Conservation (phyloP, 192 early-diverging fungal genomes). For the Pecoramyces ruminantium region DNA sequence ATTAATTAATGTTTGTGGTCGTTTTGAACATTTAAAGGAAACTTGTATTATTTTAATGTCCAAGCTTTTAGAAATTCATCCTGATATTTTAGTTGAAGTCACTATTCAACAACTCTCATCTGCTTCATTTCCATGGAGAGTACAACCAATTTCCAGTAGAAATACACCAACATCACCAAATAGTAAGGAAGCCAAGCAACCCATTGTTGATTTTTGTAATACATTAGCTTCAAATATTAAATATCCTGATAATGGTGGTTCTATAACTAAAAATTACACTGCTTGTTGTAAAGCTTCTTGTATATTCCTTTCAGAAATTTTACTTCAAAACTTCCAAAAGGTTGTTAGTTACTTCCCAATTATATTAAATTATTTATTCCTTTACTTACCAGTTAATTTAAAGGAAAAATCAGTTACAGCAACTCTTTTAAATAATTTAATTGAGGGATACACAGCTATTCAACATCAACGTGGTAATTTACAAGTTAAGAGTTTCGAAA, state of each 20-base stretch:
- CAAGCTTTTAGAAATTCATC: constrained; percentile 7
- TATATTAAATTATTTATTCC: constrained; percentile 19
- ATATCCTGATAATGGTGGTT: constrained; percentile 17
- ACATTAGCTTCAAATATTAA: constrained; percentile 5
- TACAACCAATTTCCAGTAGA: background rate
- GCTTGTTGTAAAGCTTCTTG: constrained; percentile 6
- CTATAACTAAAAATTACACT: constrained; percentile 10
- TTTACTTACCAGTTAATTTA: constrained; percentile 12
- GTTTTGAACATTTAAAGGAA: constrained; percentile 8
- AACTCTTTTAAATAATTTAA: constrained; percentile 8
- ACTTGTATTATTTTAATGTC: constrained; percentile 5
- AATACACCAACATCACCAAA: background rate
- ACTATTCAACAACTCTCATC: constrained; percentile 10
- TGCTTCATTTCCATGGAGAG: constrained; percentile 15
- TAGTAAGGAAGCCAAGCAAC: background rate
- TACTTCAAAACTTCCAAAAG: constrained; percentile 15
- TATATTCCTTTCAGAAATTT: constrained; percentile 13
- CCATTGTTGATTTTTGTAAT: background rate
- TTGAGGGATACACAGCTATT: constrained; percentile 14
- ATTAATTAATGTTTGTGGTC: constrained; percentile 15
- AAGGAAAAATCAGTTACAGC: constrained; percentile 9
- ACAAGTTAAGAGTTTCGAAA: background rate
- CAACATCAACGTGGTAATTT: constrained; percentile 3
- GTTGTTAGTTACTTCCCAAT: constrained; percentile 16
- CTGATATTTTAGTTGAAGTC: constrained; percentile 8